Base-by-base conservation (phyloP, 202 grass and related monocot species). In the Zizania palustris region DNA sequence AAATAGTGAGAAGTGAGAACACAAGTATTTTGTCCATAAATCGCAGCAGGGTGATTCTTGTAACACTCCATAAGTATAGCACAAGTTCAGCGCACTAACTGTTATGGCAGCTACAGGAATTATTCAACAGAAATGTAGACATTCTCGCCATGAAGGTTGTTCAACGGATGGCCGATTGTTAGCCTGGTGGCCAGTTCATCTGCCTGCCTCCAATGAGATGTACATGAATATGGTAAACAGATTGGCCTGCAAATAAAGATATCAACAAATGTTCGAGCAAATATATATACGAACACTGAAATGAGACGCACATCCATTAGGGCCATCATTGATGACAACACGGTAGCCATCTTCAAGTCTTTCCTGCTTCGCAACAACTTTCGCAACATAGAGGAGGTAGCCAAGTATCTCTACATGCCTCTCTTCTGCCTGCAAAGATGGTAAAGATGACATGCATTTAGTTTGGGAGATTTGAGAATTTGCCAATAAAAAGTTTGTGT, bases 271-370 rank as follows among this genome's bases (percentile, higher is more conserved):
- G 7, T 7, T 44, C 6, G 12, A 76, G 45, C 12, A 71, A n/a
- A 68, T 14, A 49, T 11, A 15, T 63, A 11, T 6, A 85, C 62
- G 53, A 39, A 48, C 7, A 63, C 42, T 43, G 57, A 79, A 80
- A 59, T 63, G 45, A 53, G 28, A 65, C 88, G 6, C 82, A 91
- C 93, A 91, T 89, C 88, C 93, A 41, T 69, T 76, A 18, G 88
- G 84, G n/a, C 93, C 93, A 55, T 97, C 93, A 54, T 97, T 97
- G 85, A 97, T 97, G 78, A 97, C 93, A 45, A 97, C 59, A 44
- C 93, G 92, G 65, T 83, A 97, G 59, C 93, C 93, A 79, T 93
- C 90, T 50, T 85, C 88, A 5, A 97, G 90, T 74, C 90, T 86
- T 89, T 97, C 93, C 79, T 93, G 93, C 84, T 97, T 93, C 20